Evolutionary conservation across 805 yeast genomes (phyloP).

Genomic region (Hanseniaspora singularis): DNA sequence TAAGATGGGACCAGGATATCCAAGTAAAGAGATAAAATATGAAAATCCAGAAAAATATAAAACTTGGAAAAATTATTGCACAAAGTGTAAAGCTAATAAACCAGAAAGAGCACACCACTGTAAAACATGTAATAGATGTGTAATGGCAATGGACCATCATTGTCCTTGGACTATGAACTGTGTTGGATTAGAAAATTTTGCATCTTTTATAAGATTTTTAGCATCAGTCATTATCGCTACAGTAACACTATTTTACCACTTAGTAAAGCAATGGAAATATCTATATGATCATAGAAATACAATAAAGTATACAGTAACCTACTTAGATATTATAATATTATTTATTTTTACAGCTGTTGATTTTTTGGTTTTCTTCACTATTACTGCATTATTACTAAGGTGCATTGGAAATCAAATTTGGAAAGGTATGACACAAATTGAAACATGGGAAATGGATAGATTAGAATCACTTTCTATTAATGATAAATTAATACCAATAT

Average conservation of each 20-base stretch:
- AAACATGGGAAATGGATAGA: slow-evolving; percentile 83
- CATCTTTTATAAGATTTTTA: slow-evolving; percentile 70
- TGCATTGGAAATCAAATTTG: slow-evolving; percentile 43
- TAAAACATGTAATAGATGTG: slow-evolving; percentile 57
- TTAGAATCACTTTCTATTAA: slow-evolving; percentile 52
- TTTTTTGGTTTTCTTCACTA: slow-evolving; percentile 47
- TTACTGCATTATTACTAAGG: slow-evolving; percentile 48
- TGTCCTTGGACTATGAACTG: slow-evolving; percentile 90
- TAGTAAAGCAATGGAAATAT: slow-evolving; percentile 31
- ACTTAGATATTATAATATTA: slow-evolving; percentile 42
- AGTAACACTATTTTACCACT: slow-evolving; percentile 34
- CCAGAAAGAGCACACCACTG: slow-evolving; percentile 86
- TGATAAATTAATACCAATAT: slow-evolving; percentile 33
- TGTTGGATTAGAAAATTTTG: slow-evolving; percentile 66
- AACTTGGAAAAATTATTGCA: slow-evolving; percentile 59
- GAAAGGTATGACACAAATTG: slow-evolving; percentile 77
- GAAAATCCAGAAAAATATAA: slow-evolving; percentile 20
- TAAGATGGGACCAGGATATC: slow-evolving; percentile 51
- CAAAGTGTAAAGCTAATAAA: slow-evolving; percentile 58
- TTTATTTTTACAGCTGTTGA: slow-evolving; percentile 44
- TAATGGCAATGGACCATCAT: slow-evolving; percentile 88
- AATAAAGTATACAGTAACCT: slow-evolving; percentile 47
- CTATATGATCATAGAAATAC: slow-evolving; percentile 40
- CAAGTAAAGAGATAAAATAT: slow-evolving; percentile 41
- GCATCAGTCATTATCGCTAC: slow-evolving; percentile 50